phyloP scores from a whole-genome alignment of 139 green algal species.

The Chlamydomonas sphaeroides region DNA sequence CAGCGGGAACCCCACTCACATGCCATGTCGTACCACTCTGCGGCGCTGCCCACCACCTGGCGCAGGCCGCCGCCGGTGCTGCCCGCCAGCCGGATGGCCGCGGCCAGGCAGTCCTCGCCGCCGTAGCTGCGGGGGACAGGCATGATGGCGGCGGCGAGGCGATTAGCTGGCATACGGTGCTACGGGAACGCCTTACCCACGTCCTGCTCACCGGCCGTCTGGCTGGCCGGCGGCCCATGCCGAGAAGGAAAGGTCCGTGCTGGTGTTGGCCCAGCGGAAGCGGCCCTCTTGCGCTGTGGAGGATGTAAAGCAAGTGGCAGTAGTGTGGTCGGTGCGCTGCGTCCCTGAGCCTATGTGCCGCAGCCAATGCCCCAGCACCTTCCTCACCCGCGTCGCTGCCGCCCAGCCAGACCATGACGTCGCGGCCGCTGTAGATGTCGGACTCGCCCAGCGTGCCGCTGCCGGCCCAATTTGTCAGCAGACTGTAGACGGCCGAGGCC shows the following conservation, averaged over 20 bases:
- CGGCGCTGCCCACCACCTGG: background rate
- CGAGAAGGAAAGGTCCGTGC: background rate
- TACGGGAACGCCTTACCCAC: too few species aligned
- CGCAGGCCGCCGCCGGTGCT: background rate
- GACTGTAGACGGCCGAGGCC: background rate
- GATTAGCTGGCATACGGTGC: too few species aligned
- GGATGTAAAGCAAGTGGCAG: too few species aligned
- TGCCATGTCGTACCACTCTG: background rate
- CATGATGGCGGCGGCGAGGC: background rate
- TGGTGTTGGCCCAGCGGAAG: background rate
- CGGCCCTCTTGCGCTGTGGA: background rate
- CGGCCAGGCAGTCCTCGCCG: background rate
- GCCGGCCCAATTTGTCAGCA: background rate
- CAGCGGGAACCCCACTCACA: too few species aligned
- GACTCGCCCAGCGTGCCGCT: background rate
- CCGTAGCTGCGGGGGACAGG: background rate
- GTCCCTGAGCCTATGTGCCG: too few species aligned
- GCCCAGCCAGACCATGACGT: background rate
- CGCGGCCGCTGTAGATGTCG: background rate
- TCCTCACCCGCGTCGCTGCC: background rate
- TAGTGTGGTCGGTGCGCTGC: too few species aligned
- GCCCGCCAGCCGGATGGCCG: background rate
- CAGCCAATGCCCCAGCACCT: too few species aligned
- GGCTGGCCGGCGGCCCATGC: background rate
- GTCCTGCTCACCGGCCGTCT: background rate